Evolutionary conservation across 176 grass and related monocot genomes (phyloP).

Genomic region (Neostapfia colusana): DNA sequence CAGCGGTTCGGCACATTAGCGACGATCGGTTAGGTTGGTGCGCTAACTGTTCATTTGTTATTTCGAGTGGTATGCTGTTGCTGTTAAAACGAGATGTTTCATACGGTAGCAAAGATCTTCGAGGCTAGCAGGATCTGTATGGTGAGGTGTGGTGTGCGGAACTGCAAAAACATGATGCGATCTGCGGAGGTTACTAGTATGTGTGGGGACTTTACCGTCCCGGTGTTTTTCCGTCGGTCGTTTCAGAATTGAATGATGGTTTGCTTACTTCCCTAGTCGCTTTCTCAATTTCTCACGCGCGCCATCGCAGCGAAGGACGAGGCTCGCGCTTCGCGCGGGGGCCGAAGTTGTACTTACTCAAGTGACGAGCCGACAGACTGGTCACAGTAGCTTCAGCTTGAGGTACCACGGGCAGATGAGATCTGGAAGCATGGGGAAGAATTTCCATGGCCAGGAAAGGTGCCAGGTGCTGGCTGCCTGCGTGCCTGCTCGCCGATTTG

Average conservation of each 20-base stretch:
- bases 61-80: neutral
- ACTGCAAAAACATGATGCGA: neutral
- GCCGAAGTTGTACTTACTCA: no score
- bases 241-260: constrained; percentile 14
- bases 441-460: neutral
- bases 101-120: neutral
- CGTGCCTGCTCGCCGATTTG: neutral
- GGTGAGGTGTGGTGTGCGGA: neutral
- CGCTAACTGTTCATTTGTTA: neutral
- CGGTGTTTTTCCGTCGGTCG: neutral
- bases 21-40: constrained; percentile 14
- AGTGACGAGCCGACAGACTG: neutral
- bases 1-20: constrained; percentile 45
- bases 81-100: neutral
- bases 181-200: neutral
- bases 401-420: neutral
- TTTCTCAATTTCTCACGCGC: no score
- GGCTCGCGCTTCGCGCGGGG: no score
- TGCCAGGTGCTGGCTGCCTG: neutral
- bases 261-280: neutral
- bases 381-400: neutral
- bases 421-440: neutral
- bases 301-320: no score
- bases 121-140: constrained; percentile 1
- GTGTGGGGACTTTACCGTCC: neutral